Evolutionary conservation across 345 rosid species (phyloP).

Genomic region (Lagerstroemia speciosa): DNA sequence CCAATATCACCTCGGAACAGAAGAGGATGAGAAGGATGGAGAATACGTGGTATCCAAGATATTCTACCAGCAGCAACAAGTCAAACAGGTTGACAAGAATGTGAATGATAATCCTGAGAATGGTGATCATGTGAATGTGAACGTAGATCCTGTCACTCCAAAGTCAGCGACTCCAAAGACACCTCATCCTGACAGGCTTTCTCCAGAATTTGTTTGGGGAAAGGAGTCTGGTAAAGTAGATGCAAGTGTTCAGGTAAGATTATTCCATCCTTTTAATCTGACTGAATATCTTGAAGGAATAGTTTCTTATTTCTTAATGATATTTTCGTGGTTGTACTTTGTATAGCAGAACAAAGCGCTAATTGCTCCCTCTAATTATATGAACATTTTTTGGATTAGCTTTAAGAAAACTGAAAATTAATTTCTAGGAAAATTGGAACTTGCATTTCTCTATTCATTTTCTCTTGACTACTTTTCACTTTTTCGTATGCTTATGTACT

Average conservation of each 20-base stretch:
- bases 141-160: conserved; percentile 71
- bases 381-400: background rate
- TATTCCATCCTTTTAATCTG: background rate
- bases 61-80: conserved; percentile 62
- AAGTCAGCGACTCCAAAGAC: conserved; percentile 64
- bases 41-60: conserved; percentile 81
- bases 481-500: background rate
- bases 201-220: conserved; percentile 23
- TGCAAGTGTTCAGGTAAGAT: conserved; percentile 39
- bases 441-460: background rate
- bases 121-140: conserved; percentile 23
- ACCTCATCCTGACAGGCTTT: conserved; percentile 29
- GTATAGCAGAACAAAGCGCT: background rate
- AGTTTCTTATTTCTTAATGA: background rate
- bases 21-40: conserved; percentile 81
- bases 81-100: conserved; percentile 42
- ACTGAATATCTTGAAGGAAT: background rate
- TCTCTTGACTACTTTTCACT: too few species aligned
- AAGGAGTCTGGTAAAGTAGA: conserved; percentile 17
- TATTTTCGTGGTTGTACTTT: background rate
- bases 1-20: conserved; percentile 88
- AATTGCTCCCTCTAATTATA: background rate
- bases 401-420: background rate
- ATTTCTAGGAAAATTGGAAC: background rate
- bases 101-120: conserved; percentile 43